Percentiles rank a stretch among this genome's conserved stretches.
phyloP scores from a whole-genome alignment of 345 rosid genomes.

The Dovyalis caffra region DNA sequence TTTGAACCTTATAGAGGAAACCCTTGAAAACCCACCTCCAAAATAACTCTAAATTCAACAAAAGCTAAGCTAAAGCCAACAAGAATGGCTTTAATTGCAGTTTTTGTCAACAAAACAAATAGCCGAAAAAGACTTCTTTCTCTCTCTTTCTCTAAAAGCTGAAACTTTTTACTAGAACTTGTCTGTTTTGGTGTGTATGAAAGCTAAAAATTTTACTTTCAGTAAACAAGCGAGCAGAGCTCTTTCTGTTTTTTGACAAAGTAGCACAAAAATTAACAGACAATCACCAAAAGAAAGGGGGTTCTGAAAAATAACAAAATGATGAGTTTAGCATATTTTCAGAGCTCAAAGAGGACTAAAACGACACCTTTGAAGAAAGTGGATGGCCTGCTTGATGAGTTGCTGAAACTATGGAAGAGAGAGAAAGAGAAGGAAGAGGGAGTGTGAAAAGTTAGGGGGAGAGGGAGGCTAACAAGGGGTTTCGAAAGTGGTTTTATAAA shows the following conservation, averaged over 20 bases:
- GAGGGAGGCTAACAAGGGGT: neutral
- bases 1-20: constrained; percentile 14
- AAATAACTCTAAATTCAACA: constrained; percentile 32
- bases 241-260: neutral
- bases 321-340: neutral
- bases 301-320: neutral
- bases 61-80: constrained; percentile 27
- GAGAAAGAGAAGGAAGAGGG: too few relatives aligned
- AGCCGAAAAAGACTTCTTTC: neutral
- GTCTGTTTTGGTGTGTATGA: constrained; percentile 8
- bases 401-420: neutral
- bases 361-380: neutral
- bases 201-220: constrained; percentile 5
- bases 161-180: constrained; percentile 9
- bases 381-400: neutral
- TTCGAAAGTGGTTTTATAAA: constrained; percentile 10
- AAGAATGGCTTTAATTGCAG: constrained; percentile 25
- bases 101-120: constrained; percentile 10
- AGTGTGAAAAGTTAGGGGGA: neutral
- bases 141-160: neutral
- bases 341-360: neutral
- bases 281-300: neutral
- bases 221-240: neutral
- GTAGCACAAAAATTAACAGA: neutral
- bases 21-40: constrained; percentile 28